Conservation (phyloP, 1,284 basidiomycete species). For the Neolentinus lepideus region DNA sequence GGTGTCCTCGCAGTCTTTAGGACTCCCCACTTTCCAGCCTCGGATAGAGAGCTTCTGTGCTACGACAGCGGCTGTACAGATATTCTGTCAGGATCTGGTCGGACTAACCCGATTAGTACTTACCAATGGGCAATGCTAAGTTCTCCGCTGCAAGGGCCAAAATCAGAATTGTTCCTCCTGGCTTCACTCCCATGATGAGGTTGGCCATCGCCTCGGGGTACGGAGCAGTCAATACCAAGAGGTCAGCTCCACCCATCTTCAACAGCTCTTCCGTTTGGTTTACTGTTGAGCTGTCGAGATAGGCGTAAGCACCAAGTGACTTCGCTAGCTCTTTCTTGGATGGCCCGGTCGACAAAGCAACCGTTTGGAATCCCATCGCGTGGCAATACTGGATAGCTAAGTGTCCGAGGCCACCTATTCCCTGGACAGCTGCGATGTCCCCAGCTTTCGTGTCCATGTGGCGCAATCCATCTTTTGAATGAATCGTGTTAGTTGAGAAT, state of each 20-base stretch:
- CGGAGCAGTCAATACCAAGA: slow-evolving; percentile 21
- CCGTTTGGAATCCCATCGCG: slow-evolving; percentile 21
- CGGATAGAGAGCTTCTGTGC: slow-evolving; percentile 15
- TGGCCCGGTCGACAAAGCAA: slow-evolving; percentile 14
- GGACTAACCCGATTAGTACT: slow-evolving; percentile 5
- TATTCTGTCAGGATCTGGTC: not conserved
- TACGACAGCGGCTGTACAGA: slow-evolving; percentile 12
- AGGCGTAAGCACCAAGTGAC: slow-evolving; percentile 20
- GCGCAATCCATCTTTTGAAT: slow-evolving; percentile 22
- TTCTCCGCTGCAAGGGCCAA: not conserved
- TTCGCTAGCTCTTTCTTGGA: slow-evolving; percentile 8
- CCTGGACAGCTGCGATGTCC: slow-evolving; percentile 28
- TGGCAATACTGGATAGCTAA: slow-evolving; percentile 23
- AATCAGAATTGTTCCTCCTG: slow-evolving; percentile 15
- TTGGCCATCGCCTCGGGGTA: slow-evolving; percentile 11
- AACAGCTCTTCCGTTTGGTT: slow-evolving; percentile 17
- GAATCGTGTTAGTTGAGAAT: not conserved
- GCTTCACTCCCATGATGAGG: slow-evolving; percentile 16
- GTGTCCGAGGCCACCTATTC: slow-evolving; percentile 26
- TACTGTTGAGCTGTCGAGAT: slow-evolving; percentile 18
- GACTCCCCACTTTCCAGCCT: slow-evolving; percentile 16
- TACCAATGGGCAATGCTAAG: slow-evolving; percentile 8
- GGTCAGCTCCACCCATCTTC: slow-evolving; percentile 19
- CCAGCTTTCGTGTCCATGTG: slow-evolving; percentile 20
- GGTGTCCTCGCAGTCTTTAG: slow-evolving; percentile 18